Percentiles rank a stretch among this genome's conserved stretches.
phyloP scores from a whole-genome alignment of 202 grass and related monocot genomes.

The Eragrostis tef region DNA sequence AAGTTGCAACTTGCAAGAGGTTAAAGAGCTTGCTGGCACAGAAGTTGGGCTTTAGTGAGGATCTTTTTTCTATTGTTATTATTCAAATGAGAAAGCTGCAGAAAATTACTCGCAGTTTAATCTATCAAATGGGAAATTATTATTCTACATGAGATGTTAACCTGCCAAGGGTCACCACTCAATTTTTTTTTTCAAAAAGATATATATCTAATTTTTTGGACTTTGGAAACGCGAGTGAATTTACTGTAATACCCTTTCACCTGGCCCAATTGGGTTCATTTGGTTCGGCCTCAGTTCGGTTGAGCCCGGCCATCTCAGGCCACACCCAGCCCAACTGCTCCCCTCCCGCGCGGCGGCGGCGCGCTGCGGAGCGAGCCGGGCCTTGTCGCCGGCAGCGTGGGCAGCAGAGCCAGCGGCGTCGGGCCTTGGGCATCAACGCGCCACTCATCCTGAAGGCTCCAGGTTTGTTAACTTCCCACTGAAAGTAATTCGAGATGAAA shows the following conservation, averaged over 20 bases:
- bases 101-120: background rate
- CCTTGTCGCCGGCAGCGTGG: background rate
- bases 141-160: no score
- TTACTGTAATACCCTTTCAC: background rate
- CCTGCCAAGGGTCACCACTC: no score
- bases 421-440: background rate
- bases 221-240: background rate
- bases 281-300: background rate
- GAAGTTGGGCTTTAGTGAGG: no score
- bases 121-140: background rate
- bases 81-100: background rate
- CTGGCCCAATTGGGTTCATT: background rate
- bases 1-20: background rate
- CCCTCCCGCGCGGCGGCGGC: conserved; percentile 2
- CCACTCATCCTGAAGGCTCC: conserved; percentile 1
- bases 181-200: no score
- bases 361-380: background rate
- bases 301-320: background rate
- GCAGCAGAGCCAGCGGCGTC: background rate
- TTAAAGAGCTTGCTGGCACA: background rate
- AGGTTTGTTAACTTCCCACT: conserved; percentile 1
- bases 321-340: background rate
- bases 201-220: no score
- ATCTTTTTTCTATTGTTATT: no score
- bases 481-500: background rate